A percentile compares a stretch with the other conserved stretches of the same genome.
phyloP scores from a whole-genome alignment of 2,329 filamentous ascomycete genomes.

The Aspergillus aculeatus region DNA sequence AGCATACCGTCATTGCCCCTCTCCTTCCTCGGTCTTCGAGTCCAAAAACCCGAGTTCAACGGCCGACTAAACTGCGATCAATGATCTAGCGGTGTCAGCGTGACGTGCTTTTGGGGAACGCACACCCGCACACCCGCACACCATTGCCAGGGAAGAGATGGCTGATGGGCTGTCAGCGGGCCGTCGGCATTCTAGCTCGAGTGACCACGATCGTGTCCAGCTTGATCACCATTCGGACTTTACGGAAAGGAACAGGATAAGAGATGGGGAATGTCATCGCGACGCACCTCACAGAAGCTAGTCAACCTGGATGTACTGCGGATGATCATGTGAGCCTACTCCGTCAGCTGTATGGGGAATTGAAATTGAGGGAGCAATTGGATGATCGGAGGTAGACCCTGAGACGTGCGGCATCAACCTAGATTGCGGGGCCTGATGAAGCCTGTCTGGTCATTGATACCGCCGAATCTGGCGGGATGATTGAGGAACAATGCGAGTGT shows the following conservation, averaged over 20 bases:
- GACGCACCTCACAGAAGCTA: constrained; percentile 9
- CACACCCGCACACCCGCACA: not conserved
- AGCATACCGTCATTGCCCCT: constrained; percentile 1
- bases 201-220: constrained; percentile 28
- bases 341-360: constrained; percentile 5
- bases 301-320: constrained; percentile 12
- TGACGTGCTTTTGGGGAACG: not conserved
- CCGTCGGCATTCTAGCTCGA: constrained; percentile 9
- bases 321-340: constrained; percentile 22
- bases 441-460: not conserved
- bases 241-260: constrained; percentile 25
- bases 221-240: constrained; percentile 33
- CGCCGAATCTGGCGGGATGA: constrained; percentile 5
- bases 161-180: not conserved
- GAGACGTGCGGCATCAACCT: constrained; percentile 2
- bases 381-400: constrained; percentile 7
- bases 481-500: constrained; percentile 7
- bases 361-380: constrained; percentile 3
- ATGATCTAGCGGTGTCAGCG: constrained; percentile 22
- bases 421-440: constrained; percentile 4
- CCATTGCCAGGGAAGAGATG: not conserved
- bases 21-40: not conserved
- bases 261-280: constrained; percentile 13
- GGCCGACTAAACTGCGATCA: not conserved
- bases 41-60: not conserved